phyloP scores from a whole-genome alignment of 768 basidiomycete genomes.

The Infundibulicybe gibba region DNA sequence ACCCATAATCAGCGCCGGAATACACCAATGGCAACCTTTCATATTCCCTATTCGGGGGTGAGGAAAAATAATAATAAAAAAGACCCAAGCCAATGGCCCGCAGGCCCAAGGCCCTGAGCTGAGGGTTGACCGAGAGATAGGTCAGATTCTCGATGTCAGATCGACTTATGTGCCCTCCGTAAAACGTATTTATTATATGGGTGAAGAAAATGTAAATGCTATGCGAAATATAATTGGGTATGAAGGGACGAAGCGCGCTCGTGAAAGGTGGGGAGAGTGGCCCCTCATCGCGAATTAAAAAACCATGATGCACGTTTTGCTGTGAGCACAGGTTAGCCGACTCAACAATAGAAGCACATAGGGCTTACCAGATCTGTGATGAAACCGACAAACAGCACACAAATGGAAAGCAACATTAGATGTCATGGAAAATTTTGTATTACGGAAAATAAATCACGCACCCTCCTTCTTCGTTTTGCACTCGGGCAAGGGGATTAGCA shows the following conservation, averaged over 20 bases:
- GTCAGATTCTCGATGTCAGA: too few species aligned
- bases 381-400: slow-evolving; percentile 9
- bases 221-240: slow-evolving; percentile 22
- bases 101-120: too few species aligned
- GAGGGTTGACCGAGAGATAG: too few species aligned
- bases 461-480: slow-evolving; percentile 82
- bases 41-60: too few species aligned
- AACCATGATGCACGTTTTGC: slow-evolving; percentile 94
- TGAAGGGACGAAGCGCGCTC: too few species aligned
- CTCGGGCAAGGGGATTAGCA: slow-evolving; percentile 61
- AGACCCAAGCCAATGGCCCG: too few species aligned
- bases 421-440: slow-evolving; percentile 8
- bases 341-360: slow-evolving; percentile 13
- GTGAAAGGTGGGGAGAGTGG: slow-evolving; percentile 8
- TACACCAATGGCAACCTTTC: too few species aligned
- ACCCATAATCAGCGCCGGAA: too few species aligned
- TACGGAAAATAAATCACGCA: slow-evolving; percentile 31
- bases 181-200: too few species aligned
- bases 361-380: slow-evolving; percentile 36
- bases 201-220: slow-evolving; percentile 6
- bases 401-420: slow-evolving; percentile 6
- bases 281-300: slow-evolving; percentile 73
- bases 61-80: too few species aligned
- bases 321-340: slow-evolving; percentile 25
- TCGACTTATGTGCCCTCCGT: too few species aligned